Evolutionary conservation across 495 filamentous ascomycete genomes (phyloP).

Genomic region (Aspergillus indologenus): DNA sequence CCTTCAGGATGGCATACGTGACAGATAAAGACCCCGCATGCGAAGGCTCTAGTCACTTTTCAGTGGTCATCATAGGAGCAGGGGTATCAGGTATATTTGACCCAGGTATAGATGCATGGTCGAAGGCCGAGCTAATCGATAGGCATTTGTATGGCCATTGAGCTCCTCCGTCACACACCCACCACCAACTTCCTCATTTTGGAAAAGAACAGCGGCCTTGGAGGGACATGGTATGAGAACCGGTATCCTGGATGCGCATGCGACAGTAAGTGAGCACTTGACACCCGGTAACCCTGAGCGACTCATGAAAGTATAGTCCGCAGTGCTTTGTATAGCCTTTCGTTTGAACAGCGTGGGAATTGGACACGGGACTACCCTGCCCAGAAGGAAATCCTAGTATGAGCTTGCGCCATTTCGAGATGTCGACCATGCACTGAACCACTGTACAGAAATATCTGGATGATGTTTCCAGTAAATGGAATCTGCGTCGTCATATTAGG

Average conservation of each 20-base stretch:
- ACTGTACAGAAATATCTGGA: constrained; percentile 51
- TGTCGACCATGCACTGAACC: too few species aligned
- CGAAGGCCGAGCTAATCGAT: background rate
- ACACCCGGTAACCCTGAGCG: background rate
- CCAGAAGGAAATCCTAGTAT: constrained; percentile 57
- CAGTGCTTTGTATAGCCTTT: constrained; percentile 58
- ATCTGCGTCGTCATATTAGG: constrained; percentile 54
- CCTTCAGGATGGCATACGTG: background rate
- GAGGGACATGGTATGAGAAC: constrained; percentile 57
- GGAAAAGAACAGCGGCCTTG: constrained; percentile 51
- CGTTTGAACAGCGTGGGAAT: constrained; percentile 61
- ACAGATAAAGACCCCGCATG: constrained; percentile 18
- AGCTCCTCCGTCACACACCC: constrained; percentile 50
- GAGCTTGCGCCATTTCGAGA: background rate
- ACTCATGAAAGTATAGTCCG: constrained; percentile 31
- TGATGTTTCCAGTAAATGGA: constrained; percentile 56
- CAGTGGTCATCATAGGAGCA: constrained; percentile 55
- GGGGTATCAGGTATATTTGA: constrained; percentile 40
- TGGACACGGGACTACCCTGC: constrained; percentile 66
- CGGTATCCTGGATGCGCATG: constrained; percentile 54
- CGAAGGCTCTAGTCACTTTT: constrained; percentile 38
- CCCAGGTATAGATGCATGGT: background rate
- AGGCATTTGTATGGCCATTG: constrained; percentile 58
- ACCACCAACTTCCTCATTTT: constrained; percentile 55
- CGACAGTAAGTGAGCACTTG: constrained; percentile 33